Base-by-base conservation (phyloP, 768 basidiomycete species). In the Sarcodon sp. region DNA sequence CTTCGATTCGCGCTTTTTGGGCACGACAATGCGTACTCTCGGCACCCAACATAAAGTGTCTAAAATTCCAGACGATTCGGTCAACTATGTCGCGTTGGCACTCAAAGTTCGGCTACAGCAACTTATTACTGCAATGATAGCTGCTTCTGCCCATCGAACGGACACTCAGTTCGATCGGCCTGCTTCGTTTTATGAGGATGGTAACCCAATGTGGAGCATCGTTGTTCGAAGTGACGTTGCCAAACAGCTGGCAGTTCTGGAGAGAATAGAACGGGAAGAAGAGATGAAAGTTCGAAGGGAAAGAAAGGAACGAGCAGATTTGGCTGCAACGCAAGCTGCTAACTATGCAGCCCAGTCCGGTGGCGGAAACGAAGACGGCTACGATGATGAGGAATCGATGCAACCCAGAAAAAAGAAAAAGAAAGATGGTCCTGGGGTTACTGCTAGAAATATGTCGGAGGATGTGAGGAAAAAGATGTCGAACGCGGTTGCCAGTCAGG, bases 391-490 rank as follows among this genome's bases (percentile, higher is more conserved):
- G 13, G 66, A 58, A 15, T 77, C 75, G 4, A 75, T 69, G 1
- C 72, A 69, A 34, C 75, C 73, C 45, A 80, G 82, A 66, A 87
- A 87, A 62, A 73, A 73, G 65, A 76, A 83, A 63, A 88, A 87
- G 61, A 81, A 83, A 59, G 87, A 88, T 33, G 84, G 84, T 0
- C 86, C 87, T 0, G 84, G 87, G 9, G 83, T 88, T 9, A 86
- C 85, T 0, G 87, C 88, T 47, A 69, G 84, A 49, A 91, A 90
- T 59, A 88, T 93, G 86, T 83, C 81, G 5, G 90, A 91, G 63
- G 90, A 92, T 55, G 84, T 89, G 56, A 70, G 82, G 54, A 93
- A 93, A 72, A 90, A 88, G 61, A 80, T 92, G 80, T 85, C 83
- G 33, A 90, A 94, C 61, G 84, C 84, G 18, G 85, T 87, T 6